phyloP scores from a whole-genome alignment of 345 rosid genomes.

The Carallia pectinifolia region DNA sequence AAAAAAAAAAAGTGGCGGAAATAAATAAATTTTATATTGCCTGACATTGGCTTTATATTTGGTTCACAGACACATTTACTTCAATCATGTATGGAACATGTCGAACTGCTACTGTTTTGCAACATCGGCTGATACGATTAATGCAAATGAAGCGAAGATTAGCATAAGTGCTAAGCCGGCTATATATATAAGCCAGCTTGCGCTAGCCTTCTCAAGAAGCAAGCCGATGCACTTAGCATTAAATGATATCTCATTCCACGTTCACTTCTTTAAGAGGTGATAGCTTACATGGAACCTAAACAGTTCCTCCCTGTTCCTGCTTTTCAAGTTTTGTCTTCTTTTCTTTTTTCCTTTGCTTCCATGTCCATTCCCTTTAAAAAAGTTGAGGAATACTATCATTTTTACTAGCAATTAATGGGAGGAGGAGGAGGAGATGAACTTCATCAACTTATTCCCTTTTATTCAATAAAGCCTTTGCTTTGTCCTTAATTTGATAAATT shows the following conservation, averaged over 20 bases:
- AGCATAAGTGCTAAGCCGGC: no score
- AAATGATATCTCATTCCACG: slow-evolving; percentile 34
- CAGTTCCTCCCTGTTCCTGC: slow-evolving; percentile 34
- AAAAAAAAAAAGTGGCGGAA: no score
- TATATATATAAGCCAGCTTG: background rate
- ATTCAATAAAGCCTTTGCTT: slow-evolving; percentile 36
- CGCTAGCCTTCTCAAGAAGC: background rate
- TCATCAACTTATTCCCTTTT: slow-evolving; percentile 35
- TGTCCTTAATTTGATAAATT: slow-evolving; percentile 33
- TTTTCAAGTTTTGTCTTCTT: slow-evolving; percentile 29
- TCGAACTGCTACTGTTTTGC: no score
- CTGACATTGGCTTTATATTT: no score
- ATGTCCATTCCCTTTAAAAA: slow-evolving; percentile 36
- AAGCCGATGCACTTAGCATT: background rate
- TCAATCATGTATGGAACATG: no score
- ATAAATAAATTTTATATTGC: no score
- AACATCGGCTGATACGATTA: no score
- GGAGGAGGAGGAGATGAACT: slow-evolving; percentile 25
- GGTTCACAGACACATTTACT: no score
- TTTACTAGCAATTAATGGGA: slow-evolving; percentile 37
- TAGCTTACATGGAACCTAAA: slow-evolving; percentile 35
- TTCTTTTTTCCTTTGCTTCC: slow-evolving; percentile 10
- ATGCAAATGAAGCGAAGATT: background rate
- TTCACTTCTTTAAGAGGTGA: slow-evolving; percentile 24
- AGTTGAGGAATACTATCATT: slow-evolving; percentile 41